Evolutionary conservation across 1,284 basidiomycete genomes (phyloP).

Genomic region (Rhodotorula sp.): DNA sequence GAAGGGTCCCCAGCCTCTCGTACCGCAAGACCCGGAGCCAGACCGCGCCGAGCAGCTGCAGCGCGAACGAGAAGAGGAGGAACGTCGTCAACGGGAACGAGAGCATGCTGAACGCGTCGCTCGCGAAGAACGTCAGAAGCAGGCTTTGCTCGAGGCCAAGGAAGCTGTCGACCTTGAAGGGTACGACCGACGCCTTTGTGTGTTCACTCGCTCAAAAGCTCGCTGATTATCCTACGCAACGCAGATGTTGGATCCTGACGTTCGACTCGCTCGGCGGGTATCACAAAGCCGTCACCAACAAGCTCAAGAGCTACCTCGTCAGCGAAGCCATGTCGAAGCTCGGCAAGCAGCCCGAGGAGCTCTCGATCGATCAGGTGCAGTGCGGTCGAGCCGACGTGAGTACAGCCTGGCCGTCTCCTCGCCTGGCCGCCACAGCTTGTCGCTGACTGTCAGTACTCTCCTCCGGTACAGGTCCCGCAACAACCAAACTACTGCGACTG

Average conservation of each 20-base stretch:
- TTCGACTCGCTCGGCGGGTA: constrained; percentile 78
- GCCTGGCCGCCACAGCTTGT: neutral
- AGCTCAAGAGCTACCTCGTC: constrained; percentile 67
- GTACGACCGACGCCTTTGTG: neutral
- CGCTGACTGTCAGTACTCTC: neutral
- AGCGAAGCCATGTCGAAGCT: constrained; percentile 77
- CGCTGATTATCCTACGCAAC: too few species aligned
- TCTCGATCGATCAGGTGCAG: constrained; percentile 43
- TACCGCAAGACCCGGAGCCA: constrained; percentile 3
- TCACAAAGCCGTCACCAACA: constrained; percentile 65
- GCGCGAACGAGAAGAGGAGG: neutral
- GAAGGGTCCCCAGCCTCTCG: neutral
- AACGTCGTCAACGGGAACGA: neutral
- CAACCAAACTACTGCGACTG: constrained; percentile 86
- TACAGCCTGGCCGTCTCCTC: neutral
- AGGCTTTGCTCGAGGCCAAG: neutral
- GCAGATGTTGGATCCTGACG: constrained; percentile 72
- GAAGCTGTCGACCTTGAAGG: too few species aligned
- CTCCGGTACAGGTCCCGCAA: constrained; percentile 61
- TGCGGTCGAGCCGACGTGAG: constrained; percentile 47
- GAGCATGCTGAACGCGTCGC: neutral
- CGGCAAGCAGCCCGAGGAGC: constrained; percentile 69
- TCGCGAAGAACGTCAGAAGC: neutral
- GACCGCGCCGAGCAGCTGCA: neutral
- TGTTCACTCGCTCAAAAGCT: too few species aligned